Conservation (phyloP, 805 yeast genomes). For the Hanseniaspora clermontiae region DNA sequence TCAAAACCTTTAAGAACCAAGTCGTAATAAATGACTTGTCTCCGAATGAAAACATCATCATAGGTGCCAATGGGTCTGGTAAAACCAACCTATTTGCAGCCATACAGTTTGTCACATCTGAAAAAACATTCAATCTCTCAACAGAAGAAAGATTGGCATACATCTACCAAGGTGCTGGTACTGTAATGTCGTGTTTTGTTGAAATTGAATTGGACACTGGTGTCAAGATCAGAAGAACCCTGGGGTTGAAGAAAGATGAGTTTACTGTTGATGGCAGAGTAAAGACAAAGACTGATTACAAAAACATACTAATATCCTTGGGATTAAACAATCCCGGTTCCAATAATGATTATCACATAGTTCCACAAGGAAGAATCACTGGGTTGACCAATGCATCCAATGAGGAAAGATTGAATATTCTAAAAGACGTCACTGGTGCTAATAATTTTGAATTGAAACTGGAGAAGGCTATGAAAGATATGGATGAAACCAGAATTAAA, state of each 20-base stretch:
- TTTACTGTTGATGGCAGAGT: slow-evolving; percentile 70
- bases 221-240: slow-evolving; percentile 68
- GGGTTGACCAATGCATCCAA: slow-evolving; percentile 82
- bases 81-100: slow-evolving; percentile 94
- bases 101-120: slow-evolving; percentile 79
- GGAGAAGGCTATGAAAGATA: slow-evolving; percentile 65
- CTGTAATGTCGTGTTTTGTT: slow-evolving; percentile 84
- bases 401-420: slow-evolving; percentile 57
- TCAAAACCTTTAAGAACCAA: slow-evolving; percentile 79
- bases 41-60: slow-evolving; percentile 72
- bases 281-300: slow-evolving; percentile 67
- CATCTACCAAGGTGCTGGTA: slow-evolving; percentile 81
- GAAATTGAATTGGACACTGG: slow-evolving; percentile 77
- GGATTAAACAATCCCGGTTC: slow-evolving; percentile 47
- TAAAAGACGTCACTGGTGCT: slow-evolving; percentile 93
- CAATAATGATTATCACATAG: slow-evolving; percentile 87
- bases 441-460: slow-evolving; percentile 74
- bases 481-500: slow-evolving; percentile 58
- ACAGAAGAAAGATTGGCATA: slow-evolving; percentile 77
- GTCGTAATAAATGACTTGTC: slow-evolving; percentile 66
- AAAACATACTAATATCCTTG: slow-evolving; percentile 74
- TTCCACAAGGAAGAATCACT: slow-evolving; percentile 90
- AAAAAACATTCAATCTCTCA: slow-evolving; percentile 72
- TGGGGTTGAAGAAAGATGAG: slow-evolving; percentile 88
- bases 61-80: slow-evolving; percentile 94